Evolutionary conservation across 179 eudicot genomes (phyloP).

Genomic region (Pouteria campechiana): DNA sequence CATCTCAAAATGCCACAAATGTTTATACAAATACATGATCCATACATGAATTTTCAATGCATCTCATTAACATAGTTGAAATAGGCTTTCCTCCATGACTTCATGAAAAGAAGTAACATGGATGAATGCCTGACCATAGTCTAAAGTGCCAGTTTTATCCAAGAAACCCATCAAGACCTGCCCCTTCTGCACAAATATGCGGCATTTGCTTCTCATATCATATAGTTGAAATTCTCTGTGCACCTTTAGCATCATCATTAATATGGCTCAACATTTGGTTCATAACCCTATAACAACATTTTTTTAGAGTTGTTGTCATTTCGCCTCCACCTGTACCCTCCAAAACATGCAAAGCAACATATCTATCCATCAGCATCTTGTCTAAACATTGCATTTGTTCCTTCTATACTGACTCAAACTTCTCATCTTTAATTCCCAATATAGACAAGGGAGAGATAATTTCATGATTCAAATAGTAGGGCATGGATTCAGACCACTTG

Average conservation of each 20-base stretch:
- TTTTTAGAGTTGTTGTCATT: constrained; percentile 35
- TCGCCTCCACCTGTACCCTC: constrained; percentile 53
- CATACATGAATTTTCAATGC: no score
- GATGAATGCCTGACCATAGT: constrained; percentile 79
- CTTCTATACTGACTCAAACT: constrained; percentile 44
- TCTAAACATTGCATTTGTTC: constrained; percentile 55
- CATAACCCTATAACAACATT: constrained; percentile 72
- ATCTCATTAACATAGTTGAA: no score
- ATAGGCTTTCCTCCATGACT: no score
- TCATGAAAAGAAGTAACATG: no score
- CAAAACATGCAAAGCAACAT: constrained; percentile 55
- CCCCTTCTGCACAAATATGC: constrained; percentile 71
- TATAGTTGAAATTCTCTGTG: constrained; percentile 53
- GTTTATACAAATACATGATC: no score
- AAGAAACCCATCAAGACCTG: constrained; percentile 75
- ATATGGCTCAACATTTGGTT: constrained; percentile 79
- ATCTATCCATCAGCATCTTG: constrained; percentile 44
- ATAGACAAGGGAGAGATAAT: constrained; percentile 73
- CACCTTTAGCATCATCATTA: constrained; percentile 75
- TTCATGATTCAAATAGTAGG: constrained; percentile 87
- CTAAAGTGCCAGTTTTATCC: constrained; percentile 74
- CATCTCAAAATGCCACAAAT: no score
- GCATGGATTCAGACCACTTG: constrained; percentile 65
- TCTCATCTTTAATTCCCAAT: constrained; percentile 59
- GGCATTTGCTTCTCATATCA: constrained; percentile 60